These are phyloP conservation scores for Pestalotiopsis sp. DNA, from an alignment of 2,329 filamentous ascomycete genomes.

Conservation along the genomic window DNA sequence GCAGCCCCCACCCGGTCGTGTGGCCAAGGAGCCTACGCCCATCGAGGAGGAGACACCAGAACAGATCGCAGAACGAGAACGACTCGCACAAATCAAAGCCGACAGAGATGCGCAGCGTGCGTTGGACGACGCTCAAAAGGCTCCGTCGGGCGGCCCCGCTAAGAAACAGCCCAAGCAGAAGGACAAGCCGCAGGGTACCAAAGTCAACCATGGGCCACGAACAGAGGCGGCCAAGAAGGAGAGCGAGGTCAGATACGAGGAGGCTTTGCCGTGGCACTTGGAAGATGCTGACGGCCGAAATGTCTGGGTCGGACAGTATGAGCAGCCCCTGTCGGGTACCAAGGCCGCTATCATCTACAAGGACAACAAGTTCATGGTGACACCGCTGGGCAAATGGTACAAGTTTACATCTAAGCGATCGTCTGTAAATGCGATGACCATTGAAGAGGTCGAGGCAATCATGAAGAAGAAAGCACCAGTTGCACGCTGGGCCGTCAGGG, in stretches of 20 bases:
- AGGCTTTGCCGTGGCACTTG: conserved; percentile 93
- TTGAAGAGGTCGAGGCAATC: conserved; percentile 83
- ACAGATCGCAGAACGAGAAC: conserved; percentile 63
- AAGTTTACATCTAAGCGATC: conserved; percentile 76
- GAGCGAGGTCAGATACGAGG: conserved; percentile 80
- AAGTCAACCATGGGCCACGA: conserved; percentile 80
- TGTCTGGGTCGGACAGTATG: conserved; percentile 89
- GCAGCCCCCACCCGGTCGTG: conserved; percentile 64
- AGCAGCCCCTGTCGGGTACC: conserved; percentile 83
- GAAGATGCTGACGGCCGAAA: conserved; percentile 97
- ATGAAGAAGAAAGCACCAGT: conserved; percentile 80
- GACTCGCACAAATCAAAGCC: conserved; percentile 70
- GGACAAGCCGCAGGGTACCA: conserved; percentile 78
- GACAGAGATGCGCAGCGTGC: conserved; percentile 86
- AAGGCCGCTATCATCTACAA: conserved; percentile 79
- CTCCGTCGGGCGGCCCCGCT: conserved; percentile 67
- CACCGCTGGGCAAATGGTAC: conserved; percentile 96
- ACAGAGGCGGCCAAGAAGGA: conserved; percentile 80
- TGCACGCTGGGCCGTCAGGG: conserved; percentile 79
- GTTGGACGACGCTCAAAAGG: conserved; percentile 89
- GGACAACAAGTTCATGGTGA: conserved; percentile 74
- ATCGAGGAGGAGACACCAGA: conserved; percentile 42
- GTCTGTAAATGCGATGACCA: conserved; percentile 74
- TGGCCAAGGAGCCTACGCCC: conserved; percentile 61
- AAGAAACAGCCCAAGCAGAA: conserved; percentile 50